Percentiles rank a stretch among this genome's conserved stretches.
Conservation (phyloP, 371 early-diverging fungal genomes). For the Mucor velutinosus region DNA sequence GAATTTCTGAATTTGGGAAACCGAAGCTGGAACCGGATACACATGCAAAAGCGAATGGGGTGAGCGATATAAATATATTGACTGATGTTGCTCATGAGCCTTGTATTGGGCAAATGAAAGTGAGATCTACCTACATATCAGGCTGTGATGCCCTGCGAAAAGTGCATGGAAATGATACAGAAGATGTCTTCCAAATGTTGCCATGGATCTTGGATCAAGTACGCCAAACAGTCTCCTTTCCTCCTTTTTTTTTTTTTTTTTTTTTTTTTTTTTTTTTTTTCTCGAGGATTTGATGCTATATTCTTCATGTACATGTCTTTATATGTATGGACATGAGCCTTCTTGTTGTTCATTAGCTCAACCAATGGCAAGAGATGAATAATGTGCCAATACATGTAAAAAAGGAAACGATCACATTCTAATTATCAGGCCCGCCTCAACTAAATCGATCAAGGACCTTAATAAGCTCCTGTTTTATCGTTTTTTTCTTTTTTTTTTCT, state of each 20-base stretch:
- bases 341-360: background rate
- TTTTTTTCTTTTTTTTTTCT: conserved; percentile 2
- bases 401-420: conserved; percentile 27
- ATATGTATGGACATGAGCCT: background rate
- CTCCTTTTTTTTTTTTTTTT: background rate
- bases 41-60: no score
- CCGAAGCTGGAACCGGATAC: no score
- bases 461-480: conserved; percentile 2
- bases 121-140: no score
- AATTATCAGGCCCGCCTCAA: conserved; percentile 14
- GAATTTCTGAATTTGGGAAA: no score
- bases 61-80: no score
- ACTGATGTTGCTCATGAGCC: no score
- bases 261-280: no score
- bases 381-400: conserved; percentile 13
- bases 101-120: no score
- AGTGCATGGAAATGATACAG: no score
- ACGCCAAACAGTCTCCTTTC: background rate
- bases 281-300: background rate
- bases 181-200: no score
- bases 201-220: no score
- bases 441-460: background rate
- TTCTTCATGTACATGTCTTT: background rate
- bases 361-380: conserved; percentile 3
- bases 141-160: no score